Conservation (phyloP, 2,329 filamentous ascomycete genomes). For the Periconia macrospinosa region DNA sequence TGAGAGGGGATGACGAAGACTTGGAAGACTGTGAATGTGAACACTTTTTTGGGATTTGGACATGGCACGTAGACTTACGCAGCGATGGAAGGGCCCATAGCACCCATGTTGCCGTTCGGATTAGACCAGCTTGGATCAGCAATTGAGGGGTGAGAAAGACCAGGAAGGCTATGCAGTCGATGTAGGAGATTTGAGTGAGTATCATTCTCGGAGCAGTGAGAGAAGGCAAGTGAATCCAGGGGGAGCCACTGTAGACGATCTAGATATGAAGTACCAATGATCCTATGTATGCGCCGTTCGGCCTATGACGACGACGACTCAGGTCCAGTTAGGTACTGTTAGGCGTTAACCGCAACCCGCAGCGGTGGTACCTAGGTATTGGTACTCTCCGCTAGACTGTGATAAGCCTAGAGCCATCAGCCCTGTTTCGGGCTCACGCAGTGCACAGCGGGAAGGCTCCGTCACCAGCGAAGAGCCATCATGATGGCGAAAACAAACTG, state of each 20-base stretch:
- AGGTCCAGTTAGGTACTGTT: not conserved
- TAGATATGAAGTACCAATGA: not conserved
- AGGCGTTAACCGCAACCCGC: not conserved
- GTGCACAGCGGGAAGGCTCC: too few species aligned
- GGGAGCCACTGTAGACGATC: not conserved
- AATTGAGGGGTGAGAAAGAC: conserved; percentile 72
- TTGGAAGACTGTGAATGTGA: conserved; percentile 41
- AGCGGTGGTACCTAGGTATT: not conserved
- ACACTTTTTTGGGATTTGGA: not conserved
- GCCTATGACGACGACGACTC: not conserved
- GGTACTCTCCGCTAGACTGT: not conserved
- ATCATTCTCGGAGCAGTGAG: conserved; percentile 58
- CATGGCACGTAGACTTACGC: conserved; percentile 49
- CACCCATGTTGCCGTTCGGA: conserved; percentile 60
- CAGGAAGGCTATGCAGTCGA: conserved; percentile 76
- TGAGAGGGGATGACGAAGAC: conserved; percentile 61
- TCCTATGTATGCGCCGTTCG: not conserved
- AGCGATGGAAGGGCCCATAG: conserved; percentile 70
- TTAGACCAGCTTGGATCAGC: conserved; percentile 66
- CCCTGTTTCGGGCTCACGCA: too few species aligned
- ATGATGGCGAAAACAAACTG: too few species aligned
- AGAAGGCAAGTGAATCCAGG: not conserved
- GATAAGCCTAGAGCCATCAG: not conserved
- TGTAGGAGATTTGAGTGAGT: conserved; percentile 70
- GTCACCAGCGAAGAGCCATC: too few species aligned